A percentile compares a stretch with the other conserved stretches of the same genome.
Conservation (phyloP, 2,329 filamentous ascomycete species). For the Aspergillus terreus region DNA sequence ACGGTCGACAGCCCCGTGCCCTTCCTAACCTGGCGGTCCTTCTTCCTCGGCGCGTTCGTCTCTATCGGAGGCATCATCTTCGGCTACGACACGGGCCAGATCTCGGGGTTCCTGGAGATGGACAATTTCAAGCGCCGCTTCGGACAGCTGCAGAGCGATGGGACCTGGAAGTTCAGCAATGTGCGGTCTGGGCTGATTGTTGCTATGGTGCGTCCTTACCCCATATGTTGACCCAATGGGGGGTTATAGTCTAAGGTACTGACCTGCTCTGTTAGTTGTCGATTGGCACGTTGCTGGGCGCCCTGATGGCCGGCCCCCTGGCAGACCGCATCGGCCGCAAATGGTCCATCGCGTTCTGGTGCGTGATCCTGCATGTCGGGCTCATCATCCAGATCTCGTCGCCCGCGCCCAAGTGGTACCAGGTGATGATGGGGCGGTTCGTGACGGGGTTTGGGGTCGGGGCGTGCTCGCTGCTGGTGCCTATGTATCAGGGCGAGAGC, state of each 20-base stretch:
- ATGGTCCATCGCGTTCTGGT: conserved; percentile 40
- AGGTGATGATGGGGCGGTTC: conserved; percentile 45
- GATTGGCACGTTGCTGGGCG: conserved; percentile 37
- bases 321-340: conserved; percentile 42
- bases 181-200: conserved; percentile 40
- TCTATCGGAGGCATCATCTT: conserved; percentile 44
- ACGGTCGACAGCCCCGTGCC: conserved; percentile 28
- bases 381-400: conserved; percentile 43
- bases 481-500: conserved; percentile 77
- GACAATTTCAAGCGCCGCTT: conserved; percentile 35
- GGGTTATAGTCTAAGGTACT: neutral
- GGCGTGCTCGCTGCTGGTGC: conserved; percentile 60
- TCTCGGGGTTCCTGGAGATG: conserved; percentile 42
- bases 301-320: conserved; percentile 40
- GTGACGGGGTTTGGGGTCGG: conserved; percentile 59
- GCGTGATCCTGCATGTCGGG: conserved; percentile 35
- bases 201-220: conserved; percentile 29
- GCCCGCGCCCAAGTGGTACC: conserved; percentile 34
- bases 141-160: conserved; percentile 26
- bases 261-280: neutral
- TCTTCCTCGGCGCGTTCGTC: conserved; percentile 40
- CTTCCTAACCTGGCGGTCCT: conserved; percentile 33
- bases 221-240: too few relatives aligned
- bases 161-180: conserved; percentile 32
- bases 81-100: conserved; percentile 43